Conservation (phyloP, 495 filamentous ascomycete genomes). For the Neurospora tetraspora region DNA sequence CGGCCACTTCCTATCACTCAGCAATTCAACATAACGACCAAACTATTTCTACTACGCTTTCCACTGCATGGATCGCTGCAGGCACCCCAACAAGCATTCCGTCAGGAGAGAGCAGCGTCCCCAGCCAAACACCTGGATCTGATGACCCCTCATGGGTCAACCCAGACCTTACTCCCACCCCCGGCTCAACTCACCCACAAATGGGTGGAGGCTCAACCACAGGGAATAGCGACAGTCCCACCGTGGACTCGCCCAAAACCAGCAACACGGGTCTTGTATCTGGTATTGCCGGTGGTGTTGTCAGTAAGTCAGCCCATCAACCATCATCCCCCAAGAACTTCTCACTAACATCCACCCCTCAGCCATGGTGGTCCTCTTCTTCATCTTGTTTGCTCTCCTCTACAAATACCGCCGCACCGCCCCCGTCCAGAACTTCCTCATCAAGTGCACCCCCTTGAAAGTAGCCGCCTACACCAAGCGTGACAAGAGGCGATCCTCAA, state of each 20-base stretch:
- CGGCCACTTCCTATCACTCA: background rate
- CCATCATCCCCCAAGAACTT: background rate
- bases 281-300: conserved; percentile 14
- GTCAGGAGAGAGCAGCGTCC: background rate
- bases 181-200: background rate
- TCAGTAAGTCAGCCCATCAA: conserved; percentile 9
- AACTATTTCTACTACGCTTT: background rate
- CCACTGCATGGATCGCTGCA: background rate
- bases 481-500: conserved; percentile 19
- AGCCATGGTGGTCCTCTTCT: conserved; percentile 17
- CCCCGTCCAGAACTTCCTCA: conserved; percentile 15
- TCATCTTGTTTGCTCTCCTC: conserved; percentile 16
- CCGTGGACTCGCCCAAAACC: background rate
- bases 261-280: conserved; percentile 5
- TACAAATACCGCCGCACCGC: conserved; percentile 17
- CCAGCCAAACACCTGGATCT: background rate
- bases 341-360: background rate
- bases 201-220: background rate
- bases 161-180: background rate
- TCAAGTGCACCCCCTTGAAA: conserved; percentile 18
- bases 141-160: background rate
- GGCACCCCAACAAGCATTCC: background rate
- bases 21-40: background rate
- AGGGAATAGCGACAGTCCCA: background rate
- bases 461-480: conserved; percentile 11